Percentiles rank a stretch among this genome's conserved stretches.
Conservation (phyloP, 1,284 basidiomycete species). For the Trichosporon asahii region DNA sequence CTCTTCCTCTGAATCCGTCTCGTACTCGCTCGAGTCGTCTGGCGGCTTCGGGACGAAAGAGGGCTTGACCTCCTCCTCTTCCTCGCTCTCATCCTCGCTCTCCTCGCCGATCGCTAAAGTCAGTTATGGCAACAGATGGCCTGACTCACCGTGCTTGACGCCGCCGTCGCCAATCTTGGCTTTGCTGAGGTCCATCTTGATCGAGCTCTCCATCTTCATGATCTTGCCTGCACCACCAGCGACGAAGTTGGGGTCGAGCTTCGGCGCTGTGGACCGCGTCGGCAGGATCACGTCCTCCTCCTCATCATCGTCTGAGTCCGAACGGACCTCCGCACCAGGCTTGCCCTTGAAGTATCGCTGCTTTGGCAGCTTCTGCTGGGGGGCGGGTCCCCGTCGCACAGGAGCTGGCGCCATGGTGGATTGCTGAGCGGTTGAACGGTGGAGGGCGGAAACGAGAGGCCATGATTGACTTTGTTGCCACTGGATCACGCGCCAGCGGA, state of each 20-base stretch:
- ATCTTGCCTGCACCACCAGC: constrained; percentile 50
- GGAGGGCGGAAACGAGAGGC: not conserved
- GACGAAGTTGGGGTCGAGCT: constrained; percentile 32
- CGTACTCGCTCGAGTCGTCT: constrained; percentile 50
- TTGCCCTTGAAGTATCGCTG: constrained; percentile 48
- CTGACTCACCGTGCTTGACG: constrained; percentile 33
- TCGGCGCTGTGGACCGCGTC: constrained; percentile 17
- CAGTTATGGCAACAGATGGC: not conserved
- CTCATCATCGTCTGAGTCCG: constrained; percentile 33
- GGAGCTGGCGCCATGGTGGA: constrained; percentile 16
- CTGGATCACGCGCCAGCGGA: constrained; percentile 4
- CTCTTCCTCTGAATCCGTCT: constrained; percentile 49
- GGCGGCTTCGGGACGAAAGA: constrained; percentile 23
- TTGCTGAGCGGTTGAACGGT: not conserved
- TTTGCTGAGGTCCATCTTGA: constrained; percentile 39
- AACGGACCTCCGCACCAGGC: constrained; percentile 35
- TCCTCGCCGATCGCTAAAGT: constrained; percentile 21
- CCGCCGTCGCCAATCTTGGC: constrained; percentile 46
- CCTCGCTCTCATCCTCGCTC: constrained; percentile 29
- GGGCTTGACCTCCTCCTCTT: constrained; percentile 38
- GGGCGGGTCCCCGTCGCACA: constrained; percentile 11
- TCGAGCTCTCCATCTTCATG: constrained; percentile 28
- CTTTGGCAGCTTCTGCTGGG: constrained; percentile 28
- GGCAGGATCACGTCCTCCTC: constrained; percentile 20
- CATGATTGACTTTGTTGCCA: constrained; percentile 10